phyloP scores from a whole-genome alignment of 1,284 basidiomycete genomes.

The Phellopilus nigrolimitatus region DNA sequence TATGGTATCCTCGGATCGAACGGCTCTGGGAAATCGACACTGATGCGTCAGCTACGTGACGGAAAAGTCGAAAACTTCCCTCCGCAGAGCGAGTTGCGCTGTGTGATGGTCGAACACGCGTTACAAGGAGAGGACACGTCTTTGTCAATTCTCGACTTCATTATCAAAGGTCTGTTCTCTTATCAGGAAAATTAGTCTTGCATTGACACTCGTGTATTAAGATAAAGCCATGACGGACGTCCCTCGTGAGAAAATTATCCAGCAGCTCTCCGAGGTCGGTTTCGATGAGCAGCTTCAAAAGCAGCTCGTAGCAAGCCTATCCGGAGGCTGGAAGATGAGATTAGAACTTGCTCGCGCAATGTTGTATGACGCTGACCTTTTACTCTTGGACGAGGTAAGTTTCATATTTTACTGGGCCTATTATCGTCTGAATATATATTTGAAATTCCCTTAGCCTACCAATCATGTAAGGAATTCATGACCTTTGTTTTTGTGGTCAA shows the following conservation, averaged over 20 bases:
- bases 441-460: too few species aligned
- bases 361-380: constrained; percentile 92
- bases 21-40: constrained; percentile 94
- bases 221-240: constrained; percentile 59
- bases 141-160: constrained; percentile 81
- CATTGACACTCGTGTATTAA: constrained; percentile 25
- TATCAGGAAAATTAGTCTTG: background rate
- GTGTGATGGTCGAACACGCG: constrained; percentile 95
- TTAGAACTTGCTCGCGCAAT: constrained; percentile 91
- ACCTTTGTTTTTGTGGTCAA: constrained; percentile 19
- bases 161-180: constrained; percentile 62
- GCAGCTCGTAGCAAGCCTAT: constrained; percentile 85
- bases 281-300: constrained; percentile 87
- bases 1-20: constrained; percentile 97
- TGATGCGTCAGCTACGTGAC: constrained; percentile 93
- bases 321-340: constrained; percentile 99
- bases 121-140: constrained; percentile 90
- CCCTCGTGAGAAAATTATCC: constrained; percentile 65
- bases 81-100: constrained; percentile 79
- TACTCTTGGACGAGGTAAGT: constrained; percentile 90
- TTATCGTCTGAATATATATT: too few species aligned
- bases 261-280: constrained; percentile 82
- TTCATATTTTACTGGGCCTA: too few species aligned
- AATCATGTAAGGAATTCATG: constrained; percentile 67
- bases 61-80: constrained; percentile 97